Conservation (phyloP, 176 grass and related monocot genomes). For the Eleusine coracana region DNA sequence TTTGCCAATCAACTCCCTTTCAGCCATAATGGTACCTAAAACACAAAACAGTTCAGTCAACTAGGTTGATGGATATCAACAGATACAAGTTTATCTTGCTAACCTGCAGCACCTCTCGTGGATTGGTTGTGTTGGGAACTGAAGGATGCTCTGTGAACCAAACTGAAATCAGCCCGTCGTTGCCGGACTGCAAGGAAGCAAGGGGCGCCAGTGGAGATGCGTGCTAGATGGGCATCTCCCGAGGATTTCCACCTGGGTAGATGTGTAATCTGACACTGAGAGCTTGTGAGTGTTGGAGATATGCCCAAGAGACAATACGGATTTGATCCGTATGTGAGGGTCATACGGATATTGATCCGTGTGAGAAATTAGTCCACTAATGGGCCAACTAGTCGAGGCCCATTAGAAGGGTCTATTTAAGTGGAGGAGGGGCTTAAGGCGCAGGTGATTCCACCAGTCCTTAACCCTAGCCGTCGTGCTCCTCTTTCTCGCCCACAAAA, state of each 20-base stretch:
- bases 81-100: neutral
- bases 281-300: no score
- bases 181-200: neutral
- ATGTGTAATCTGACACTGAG: slow-evolving; percentile 4
- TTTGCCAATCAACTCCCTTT: slow-evolving; percentile 47
- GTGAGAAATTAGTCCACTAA: no score
- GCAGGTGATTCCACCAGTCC: no score
- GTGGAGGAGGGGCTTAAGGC: no score
- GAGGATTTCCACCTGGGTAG: neutral
- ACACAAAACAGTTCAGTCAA: neutral
- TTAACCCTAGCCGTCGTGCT: no score
- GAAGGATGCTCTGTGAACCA: slow-evolving; percentile 22
- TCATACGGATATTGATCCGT: no score
- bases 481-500: no score
- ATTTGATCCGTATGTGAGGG: no score
- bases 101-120: neutral
- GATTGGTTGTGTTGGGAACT: neutral
- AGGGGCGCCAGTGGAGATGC: neutral
- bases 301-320: no score
- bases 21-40: slow-evolving; percentile 48
- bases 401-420: no score
- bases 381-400: no score
- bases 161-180: neutral
- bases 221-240: neutral
- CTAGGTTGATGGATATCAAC: neutral